These are phyloP conservation scores for Lagenidium giganteum DNA, from an alignment of 352 stramenopile genomes.

Conservation along the genomic window DNA sequence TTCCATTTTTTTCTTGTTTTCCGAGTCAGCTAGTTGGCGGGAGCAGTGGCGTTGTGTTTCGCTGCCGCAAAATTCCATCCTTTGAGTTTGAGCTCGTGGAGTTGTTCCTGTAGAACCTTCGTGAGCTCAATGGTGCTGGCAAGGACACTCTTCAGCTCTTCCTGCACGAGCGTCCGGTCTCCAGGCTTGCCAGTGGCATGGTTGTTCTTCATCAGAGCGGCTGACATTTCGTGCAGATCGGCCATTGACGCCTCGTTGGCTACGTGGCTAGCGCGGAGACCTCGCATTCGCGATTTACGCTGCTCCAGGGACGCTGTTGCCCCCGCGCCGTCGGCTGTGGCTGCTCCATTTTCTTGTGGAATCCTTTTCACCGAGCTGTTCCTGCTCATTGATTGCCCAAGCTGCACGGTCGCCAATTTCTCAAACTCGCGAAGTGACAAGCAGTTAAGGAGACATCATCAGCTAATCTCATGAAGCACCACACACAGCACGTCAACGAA, in stretches of 20 bases:
- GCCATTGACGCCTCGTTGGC: too few species aligned
- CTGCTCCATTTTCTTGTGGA: too few species aligned
- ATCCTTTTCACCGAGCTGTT: conserved; percentile 1
- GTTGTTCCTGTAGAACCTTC: conserved; percentile 67
- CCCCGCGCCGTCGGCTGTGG: conserved; percentile 3
- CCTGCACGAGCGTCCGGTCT: conserved; percentile 55
- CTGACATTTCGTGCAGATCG: too few species aligned
- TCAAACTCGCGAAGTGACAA: conserved; percentile 70
- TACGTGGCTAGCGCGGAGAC: too few species aligned
- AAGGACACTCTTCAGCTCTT: conserved; percentile 63
- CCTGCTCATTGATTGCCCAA: conserved; percentile 29
- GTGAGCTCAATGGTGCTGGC: conserved; percentile 62
- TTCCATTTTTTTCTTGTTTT: too few species aligned
- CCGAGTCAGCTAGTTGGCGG: too few species aligned
- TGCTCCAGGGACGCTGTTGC: neutral
- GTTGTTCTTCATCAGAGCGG: too few species aligned
- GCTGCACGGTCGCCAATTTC: conserved; percentile 47
- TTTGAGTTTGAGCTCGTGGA: conserved; percentile 78
- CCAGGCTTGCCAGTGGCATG: conserved; percentile 24
- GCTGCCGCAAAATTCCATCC: conserved; percentile 82
- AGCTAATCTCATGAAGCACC: neutral
- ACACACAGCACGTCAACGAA: neutral
- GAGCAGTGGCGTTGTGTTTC: too few species aligned
- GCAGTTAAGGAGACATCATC: conserved; percentile 34
- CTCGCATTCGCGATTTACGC: too few species aligned